Base-by-base conservation (phyloP, 176 grass and related monocot genomes). In the Elymus sibiricus region DNA sequence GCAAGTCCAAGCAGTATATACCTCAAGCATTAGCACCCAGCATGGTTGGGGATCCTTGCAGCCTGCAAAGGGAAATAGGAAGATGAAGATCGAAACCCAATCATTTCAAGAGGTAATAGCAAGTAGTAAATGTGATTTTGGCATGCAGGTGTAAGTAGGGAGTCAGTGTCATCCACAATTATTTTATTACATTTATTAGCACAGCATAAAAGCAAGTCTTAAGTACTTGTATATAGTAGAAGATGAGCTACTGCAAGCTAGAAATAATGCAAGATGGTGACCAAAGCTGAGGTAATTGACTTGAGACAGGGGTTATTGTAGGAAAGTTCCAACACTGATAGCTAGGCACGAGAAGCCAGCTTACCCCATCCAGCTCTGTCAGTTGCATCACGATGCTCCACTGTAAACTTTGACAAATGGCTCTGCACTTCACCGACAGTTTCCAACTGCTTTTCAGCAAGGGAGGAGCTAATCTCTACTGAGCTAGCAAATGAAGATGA, bases 21-120 rank as follows among this genome's bases (percentile, higher is more conserved):
- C 96, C 96, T 98, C 96, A 61, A 98, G 93, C 96, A 98, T 95
- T 84, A 98, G 90, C 61, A 98, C 93, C 93, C 96, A 98, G 84
- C 96, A 95, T 71, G 92, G 88, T 80, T 27, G 90, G 77, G 84
- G 82, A 61, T 95, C 84, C 75, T 79, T 91, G 69, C 58, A 32
- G 46, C 88, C 97, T 95, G 79, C 72, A 49, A 67, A 90, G 14
- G 72, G 43, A 81, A 25, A 84, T 7, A 86, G 7, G 9, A 77
- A 22, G 17, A 34, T 34, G 32, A 34, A 34, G 32, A 62, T n/a
- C 74, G 70, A 46, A 63, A 68, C 75, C 58, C 42, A 79, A 66
- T 66, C 32, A 66, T 67, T 70, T 81, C 49, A 91, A 80, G 32
- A 70, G 61, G 46, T 39, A 44, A 19, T 22, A 62, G 29, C 17